These are phyloP conservation scores for Combretum micranthum DNA, from an alignment of 345 rosid species.

Conservation along the genomic window DNA sequence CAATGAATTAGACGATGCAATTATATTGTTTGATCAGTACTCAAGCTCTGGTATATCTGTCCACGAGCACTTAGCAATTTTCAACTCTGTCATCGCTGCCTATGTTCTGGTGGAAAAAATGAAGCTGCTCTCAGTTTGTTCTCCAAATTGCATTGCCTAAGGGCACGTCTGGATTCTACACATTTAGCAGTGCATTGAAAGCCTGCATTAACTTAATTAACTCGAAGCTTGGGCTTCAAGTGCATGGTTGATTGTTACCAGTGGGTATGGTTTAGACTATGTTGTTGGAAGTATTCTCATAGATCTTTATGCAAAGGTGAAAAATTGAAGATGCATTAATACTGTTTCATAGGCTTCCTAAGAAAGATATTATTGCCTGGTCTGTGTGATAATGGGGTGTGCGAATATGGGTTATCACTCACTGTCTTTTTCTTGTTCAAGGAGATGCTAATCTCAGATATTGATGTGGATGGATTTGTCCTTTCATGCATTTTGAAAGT, in stretches of 20 bases:
- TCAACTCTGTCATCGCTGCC: slow-evolving; percentile 64
- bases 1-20: slow-evolving; percentile 30
- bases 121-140: slow-evolving; percentile 40
- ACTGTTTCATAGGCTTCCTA: slow-evolving; percentile 42
- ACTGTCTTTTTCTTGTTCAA: slow-evolving; percentile 36
- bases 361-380: slow-evolving; percentile 59
- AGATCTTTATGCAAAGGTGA: slow-evolving; percentile 48
- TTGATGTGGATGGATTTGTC: slow-evolving; percentile 44
- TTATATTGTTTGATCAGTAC: slow-evolving; percentile 24
- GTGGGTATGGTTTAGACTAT: slow-evolving; percentile 50
- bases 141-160: slow-evolving; percentile 26
- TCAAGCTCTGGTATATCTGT: slow-evolving; percentile 1
- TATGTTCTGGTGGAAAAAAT: slow-evolving; percentile 35
- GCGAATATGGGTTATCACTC: slow-evolving; percentile 34
- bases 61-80: slow-evolving; percentile 30
- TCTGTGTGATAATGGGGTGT: slow-evolving; percentile 50
- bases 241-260: slow-evolving; percentile 44
- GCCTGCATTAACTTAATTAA: slow-evolving; percentile 44
- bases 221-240: slow-evolving; percentile 49
- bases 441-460: slow-evolving; percentile 32
- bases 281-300: slow-evolving; percentile 56
- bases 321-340: slow-evolving; percentile 26
- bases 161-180: slow-evolving; percentile 48
- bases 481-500: slow-evolving; percentile 47
- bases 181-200: slow-evolving; percentile 52